These are phyloP conservation scores for Penicillium manginii DNA, from an alignment of 495 filamentous ascomycete genomes.

Conservation along the genomic window DNA sequence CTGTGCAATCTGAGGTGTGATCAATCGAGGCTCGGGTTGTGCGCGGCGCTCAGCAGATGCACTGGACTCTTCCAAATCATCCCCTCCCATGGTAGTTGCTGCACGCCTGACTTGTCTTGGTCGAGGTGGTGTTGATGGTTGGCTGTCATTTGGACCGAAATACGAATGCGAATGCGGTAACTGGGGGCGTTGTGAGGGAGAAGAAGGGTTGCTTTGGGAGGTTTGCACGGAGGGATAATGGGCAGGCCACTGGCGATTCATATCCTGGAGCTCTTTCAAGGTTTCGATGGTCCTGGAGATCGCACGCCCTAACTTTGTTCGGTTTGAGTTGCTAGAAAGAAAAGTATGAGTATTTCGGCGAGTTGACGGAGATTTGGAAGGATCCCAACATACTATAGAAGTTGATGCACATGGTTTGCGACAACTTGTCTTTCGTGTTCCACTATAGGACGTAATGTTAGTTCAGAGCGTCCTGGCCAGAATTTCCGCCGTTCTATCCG, in stretches of 20 bases:
- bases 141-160: constrained; percentile 33
- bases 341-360: constrained; percentile 31
- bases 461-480: not conserved
- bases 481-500: not conserved
- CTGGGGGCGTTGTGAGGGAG: constrained; percentile 44
- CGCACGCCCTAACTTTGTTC: constrained; percentile 78
- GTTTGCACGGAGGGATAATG: constrained; percentile 89
- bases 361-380: not conserved
- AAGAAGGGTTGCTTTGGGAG: constrained; percentile 39
- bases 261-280: constrained; percentile 77
- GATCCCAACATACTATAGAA: constrained; percentile 58
- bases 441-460: constrained; percentile 30
- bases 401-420: constrained; percentile 74
- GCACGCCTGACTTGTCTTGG: constrained; percentile 65
- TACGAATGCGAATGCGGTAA: constrained; percentile 59
- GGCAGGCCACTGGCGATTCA: constrained; percentile 90
- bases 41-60: constrained; percentile 60
- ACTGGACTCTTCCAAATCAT: constrained; percentile 71
- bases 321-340: constrained; percentile 81
- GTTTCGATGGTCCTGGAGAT: constrained; percentile 85
- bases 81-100: constrained; percentile 68
- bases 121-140: constrained; percentile 44
- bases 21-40: constrained; percentile 68
- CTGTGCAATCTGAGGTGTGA: constrained; percentile 91
- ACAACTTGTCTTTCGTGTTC: constrained; percentile 64